Base-by-base conservation (phyloP, 139 green algal species). In the Diplosphaera chodatii region DNA sequence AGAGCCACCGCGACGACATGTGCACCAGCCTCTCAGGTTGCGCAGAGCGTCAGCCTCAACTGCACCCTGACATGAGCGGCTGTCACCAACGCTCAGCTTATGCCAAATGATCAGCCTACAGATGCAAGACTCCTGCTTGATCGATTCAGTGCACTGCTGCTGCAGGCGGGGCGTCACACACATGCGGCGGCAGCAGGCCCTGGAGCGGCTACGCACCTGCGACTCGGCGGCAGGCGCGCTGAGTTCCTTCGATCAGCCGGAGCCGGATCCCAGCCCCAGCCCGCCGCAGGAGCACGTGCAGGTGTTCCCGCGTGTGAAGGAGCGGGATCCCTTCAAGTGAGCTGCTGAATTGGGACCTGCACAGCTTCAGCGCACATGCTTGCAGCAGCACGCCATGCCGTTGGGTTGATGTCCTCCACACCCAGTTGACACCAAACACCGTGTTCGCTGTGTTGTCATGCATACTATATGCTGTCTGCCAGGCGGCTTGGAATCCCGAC, bases 321-420 rank as follows among this genome's bases (percentile, higher is more conserved):
- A 96, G 72, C 67, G 84, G 22, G 83, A 96, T 64, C 86, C 88
- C 0, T 91, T 95, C 82, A 91, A 83, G 87, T 89, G 37, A 48
- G 37, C n/a, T n/a, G n/a, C n/a, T n/a, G n/a, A n/a, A n/a, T n/a
- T n/a, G n/a, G n/a, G n/a, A n/a, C n/a, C n/a, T n/a, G n/a, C n/a
- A n/a, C n/a, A n/a, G n/a, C n/a, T n/a, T n/a, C n/a, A n/a, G n/a
- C n/a, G n/a, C n/a, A n/a, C n/a, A n/a, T n/a, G n/a, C n/a, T n/a
- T n/a, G n/a, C n/a, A n/a, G n/a, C n/a, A n/a, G n/a, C n/a, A n/a
- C n/a, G n/a, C n/a, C n/a, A n/a, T n/a, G n/a, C n/a, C n/a, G n/a
- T n/a, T n/a, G n/a, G n/a, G n/a, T n/a, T n/a, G n/a, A n/a, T n/a
- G n/a, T n/a, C n/a, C n/a, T n/a, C n/a, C n/a, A n/a, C n/a, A n/a